Evolutionary conservation across 176 grass and related monocot genomes (phyloP), one percentile per base, ranked within the genome.

Genomic region (Oryza nivara): DNA sequence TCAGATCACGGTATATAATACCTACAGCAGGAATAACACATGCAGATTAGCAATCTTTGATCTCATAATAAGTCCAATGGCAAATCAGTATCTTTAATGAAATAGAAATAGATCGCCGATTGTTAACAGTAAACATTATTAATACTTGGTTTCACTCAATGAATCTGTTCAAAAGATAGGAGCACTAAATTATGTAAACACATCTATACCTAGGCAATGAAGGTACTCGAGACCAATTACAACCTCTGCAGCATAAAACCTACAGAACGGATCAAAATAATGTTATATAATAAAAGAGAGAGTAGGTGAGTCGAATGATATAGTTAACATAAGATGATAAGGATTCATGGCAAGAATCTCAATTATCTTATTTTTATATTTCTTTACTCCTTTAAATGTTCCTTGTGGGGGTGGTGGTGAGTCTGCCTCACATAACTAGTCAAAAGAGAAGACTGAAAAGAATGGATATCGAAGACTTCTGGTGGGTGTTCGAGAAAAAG

Each of bases 211-310:
- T 73, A 91, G 89, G 70, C 88, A 99, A 82, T 99, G 96, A 85
- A 99, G 96, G 79, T 99, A 99, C 84, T 99, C 93, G 8, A 99
- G 88, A 80, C 91, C 81, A 72, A 99, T 75, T 34, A 94, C 70
- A 76, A 99, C 96, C 75, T 99, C 91, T 23, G 96, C 96, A 80
- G 93, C 96, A 84, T 99, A 99, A 87, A 99, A 99, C 86, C 96
- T 99, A 79, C n/a, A 88, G 11, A 88, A 56, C 16, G 66, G 2
- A 67, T 79, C 20, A 80, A 84, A 83, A 80, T 3, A 82, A 61
- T 58, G 46, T 68, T 67, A 90, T 0, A 80, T 70, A 74, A 17
- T 4, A 71, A 91, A 70, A 77, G 11, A 2, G 44, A 68, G 66
- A 80, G 6, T 68, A 6, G 15, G 43, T 56, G 25, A 68, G 2